Conservation (phyloP, 164 flowering plant species). For the Buxus sempervirens region DNA sequence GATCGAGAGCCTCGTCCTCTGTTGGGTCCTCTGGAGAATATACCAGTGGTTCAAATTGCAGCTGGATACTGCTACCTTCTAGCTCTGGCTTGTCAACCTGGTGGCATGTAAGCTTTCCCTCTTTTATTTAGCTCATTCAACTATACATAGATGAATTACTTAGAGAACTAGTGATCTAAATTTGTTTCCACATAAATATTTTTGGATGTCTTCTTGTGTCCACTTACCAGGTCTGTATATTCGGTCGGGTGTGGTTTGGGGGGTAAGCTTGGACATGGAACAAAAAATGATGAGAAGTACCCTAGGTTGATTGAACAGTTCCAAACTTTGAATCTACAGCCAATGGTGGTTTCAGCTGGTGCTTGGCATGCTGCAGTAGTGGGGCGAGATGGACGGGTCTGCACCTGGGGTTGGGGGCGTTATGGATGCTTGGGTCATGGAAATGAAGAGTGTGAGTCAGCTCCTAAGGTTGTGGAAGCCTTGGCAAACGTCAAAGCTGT, state of each 20-base stretch:
- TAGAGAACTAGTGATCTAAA: not conserved
- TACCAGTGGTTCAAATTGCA: slow-evolving; percentile 94
- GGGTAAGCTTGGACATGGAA: slow-evolving; percentile 94
- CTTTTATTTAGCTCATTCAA: not conserved
- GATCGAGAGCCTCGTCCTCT: slow-evolving; percentile 80
- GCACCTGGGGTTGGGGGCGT: slow-evolving; percentile 99
- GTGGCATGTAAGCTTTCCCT: slow-evolving; percentile 68
- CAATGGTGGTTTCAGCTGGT: slow-evolving; percentile 87
- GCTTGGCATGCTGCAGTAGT: slow-evolving; percentile 99
- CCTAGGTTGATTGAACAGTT: slow-evolving; percentile 91
- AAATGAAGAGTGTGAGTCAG: slow-evolving; percentile 83
- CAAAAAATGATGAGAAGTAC: slow-evolving; percentile 70
- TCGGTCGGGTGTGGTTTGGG: slow-evolving; percentile 98
- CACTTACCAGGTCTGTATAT: slow-evolving; percentile 78
- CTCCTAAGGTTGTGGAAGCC: slow-evolving; percentile 86
- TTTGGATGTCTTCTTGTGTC: not conserved
- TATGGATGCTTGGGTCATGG: slow-evolving; percentile 99
- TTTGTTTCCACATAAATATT: not conserved
- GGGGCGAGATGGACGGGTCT: slow-evolving; percentile 91
- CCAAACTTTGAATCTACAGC: slow-evolving; percentile 74
- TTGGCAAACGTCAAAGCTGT: slow-evolving; percentile 74
- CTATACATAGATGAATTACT: no score
- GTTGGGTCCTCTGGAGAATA: slow-evolving; percentile 75
- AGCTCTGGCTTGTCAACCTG: slow-evolving; percentile 81
- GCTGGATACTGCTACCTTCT: slow-evolving; percentile 99